Base-by-base conservation (phyloP, 129 eudicot genomes). In the Rutidosis leptorrhynchoides region DNA sequence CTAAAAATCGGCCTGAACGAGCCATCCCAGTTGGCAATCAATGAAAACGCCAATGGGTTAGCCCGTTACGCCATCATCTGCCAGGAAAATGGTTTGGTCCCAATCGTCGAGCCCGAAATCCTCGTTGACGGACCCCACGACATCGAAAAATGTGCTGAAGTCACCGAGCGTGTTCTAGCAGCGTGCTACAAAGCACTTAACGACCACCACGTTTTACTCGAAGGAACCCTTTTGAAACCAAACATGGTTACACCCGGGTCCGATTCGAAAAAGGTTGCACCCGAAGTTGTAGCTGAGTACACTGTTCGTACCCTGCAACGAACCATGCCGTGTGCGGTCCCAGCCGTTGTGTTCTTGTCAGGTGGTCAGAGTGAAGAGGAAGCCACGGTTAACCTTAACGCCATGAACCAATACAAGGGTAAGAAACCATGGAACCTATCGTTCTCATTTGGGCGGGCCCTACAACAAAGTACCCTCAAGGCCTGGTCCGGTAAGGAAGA, bases 291-390 rank as follows among this genome's bases (percentile, higher is more conserved):
- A n/a, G n/a, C n/a, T n/a, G n/a, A n/a, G n/a, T n/a, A n/a, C n/a
- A n/a, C n/a, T n/a, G n/a, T n/a, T n/a, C n/a, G n/a, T n/a, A n/a
- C n/a, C n/a, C n/a, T n/a, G n/a, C n/a, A n/a, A n/a, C n/a, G n/a
- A n/a, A n/a, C n/a, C n/a, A n/a, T n/a, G n/a, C n/a, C n/a, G n/a
- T n/a, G n/a, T n/a, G n/a, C n/a, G n/a, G n/a, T n/a, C n/a, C n/a
- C n/a, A n/a, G n/a, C n/a, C n/a, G n/a, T n/a, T n/a, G n/a, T n/a
- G n/a, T n/a, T n/a, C n/a, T n/a, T n/a, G n/a, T n/a, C n/a, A n/a
- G 82, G 86, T 68, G 82, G 82, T 15, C 86, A 77, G 80, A 79
- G 83, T 46, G 83, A 79, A 67, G 80, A 81, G 56, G 80, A 77
- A 4, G 76, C 80, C 0, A n/a, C n/a, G n/a, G 59, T 77, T 16